Evolutionary conservation across 768 basidiomycete genomes (phyloP), one percentile per base, ranked within the genome.

Genomic region (Suillus ampliporus): DNA sequence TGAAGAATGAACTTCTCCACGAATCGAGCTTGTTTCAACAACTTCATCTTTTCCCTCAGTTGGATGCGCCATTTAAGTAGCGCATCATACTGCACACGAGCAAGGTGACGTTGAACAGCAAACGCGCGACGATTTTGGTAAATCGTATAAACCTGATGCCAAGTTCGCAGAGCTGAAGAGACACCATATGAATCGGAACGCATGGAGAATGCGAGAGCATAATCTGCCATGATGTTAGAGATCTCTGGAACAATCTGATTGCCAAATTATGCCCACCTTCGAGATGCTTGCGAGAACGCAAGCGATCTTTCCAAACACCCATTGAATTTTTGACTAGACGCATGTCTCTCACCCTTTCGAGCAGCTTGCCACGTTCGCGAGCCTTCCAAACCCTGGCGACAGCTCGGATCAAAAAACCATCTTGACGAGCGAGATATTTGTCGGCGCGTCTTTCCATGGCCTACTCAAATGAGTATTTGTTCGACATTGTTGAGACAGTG

Each of bases 301-400:
- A 65, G 21, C 78, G 80, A 57, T 69, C 72, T 62, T 74, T 77
- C 90, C 90, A 91, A 17, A 79, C 69, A 19, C 70, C 68, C 82
- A 84, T 86, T 1, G 77, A 74, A 46, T 74, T 73, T 66, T 80
- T 83, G 50, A 84, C 58, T 9, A 87, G 66, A 38, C 85, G 80
- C 21, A 78, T 64, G 5, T 76, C 72, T 58, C 78, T 82, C 40
- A 87, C 84, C 51, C 83, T 80, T 61, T 84, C 84, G 13, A 91
- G 78, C 34, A 87, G 78, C 56, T 74, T 78, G 35, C 87, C 88
- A 10, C 87, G 83, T 67, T 89, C 89, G 43, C 83, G 84, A 23
- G 90, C 87, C 67, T 83, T 88, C 89, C 90, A 89, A 4, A 90
- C 83, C 52, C 86, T 79, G 67, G 81, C 74, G 51, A 89, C 77